Evolutionary conservation across 192 early-diverging fungal species (phyloP).

Genomic region (Umbelopsis isabellina): DNA sequence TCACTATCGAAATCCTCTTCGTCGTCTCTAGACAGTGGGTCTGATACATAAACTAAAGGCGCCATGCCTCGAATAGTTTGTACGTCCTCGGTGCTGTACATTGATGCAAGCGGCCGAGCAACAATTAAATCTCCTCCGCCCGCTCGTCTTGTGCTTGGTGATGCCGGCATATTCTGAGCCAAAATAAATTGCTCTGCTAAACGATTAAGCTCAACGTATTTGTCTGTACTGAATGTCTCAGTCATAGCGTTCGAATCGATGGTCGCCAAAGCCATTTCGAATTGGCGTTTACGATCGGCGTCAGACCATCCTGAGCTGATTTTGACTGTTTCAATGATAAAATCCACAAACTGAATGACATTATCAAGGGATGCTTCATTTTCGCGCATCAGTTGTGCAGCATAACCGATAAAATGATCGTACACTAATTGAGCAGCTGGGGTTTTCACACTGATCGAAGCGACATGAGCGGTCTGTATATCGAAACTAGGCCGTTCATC

Average conservation of each 20-base stretch:
- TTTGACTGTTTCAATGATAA: slow-evolving; percentile 6
- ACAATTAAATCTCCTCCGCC: slow-evolving; percentile 8
- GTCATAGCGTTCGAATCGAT: slow-evolving; percentile 10
- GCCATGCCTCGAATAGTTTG: slow-evolving; percentile 17
- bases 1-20: slow-evolving; percentile 11
- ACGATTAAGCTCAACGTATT: slow-evolving; percentile 9
- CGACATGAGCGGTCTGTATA: slow-evolving; percentile 15
- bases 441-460: slow-evolving; percentile 2
- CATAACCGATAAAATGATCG: slow-evolving; percentile 12
- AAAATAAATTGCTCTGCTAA: slow-evolving; percentile 8
- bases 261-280: slow-evolving; percentile 18
- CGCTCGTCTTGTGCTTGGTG: neutral
- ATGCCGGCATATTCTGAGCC: neutral
- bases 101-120: slow-evolving; percentile 1
- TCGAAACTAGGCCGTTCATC: neutral
- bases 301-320: slow-evolving; percentile 19
- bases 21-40: neutral
- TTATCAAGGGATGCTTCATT: slow-evolving; percentile 1
- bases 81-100: slow-evolving; percentile 4
- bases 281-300: slow-evolving; percentile 6
- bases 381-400: slow-evolving; percentile 2
- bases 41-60: slow-evolving; percentile 4
- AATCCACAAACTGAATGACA: slow-evolving; percentile 21
- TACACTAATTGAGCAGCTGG: slow-evolving; percentile 15
- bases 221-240: neutral